Conservation (phyloP, 2,329 filamentous ascomycete species). For the Aaosphaeria arxii region DNA sequence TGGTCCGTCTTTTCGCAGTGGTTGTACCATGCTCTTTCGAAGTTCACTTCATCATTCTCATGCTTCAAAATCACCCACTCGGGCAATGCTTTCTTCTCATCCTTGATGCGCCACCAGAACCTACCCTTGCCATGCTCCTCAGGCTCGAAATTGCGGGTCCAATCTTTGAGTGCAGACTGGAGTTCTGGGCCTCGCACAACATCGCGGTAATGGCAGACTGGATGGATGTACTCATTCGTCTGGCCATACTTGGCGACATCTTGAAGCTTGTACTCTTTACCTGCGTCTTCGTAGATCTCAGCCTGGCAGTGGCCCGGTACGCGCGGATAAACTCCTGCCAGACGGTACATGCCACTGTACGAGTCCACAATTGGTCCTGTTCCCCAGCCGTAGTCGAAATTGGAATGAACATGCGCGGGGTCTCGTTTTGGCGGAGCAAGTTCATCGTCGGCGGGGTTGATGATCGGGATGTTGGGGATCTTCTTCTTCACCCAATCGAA, state of each 20-base stretch:
- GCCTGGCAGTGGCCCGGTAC: slow-evolving; percentile 45
- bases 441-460: slow-evolving; percentile 15
- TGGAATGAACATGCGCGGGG: slow-evolving; percentile 29
- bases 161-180: slow-evolving; percentile 19
- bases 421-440: slow-evolving; percentile 17
- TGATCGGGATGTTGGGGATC: slow-evolving; percentile 17
- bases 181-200: slow-evolving; percentile 21
- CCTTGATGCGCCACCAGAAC: slow-evolving; percentile 26
- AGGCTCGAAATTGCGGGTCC: slow-evolving; percentile 15
- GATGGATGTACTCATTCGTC: slow-evolving; percentile 52
- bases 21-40: slow-evolving; percentile 27
- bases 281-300: slow-evolving; percentile 22
- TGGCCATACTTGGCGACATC: slow-evolving; percentile 39
- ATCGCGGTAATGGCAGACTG: slow-evolving; percentile 30
- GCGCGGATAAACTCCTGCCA: slow-evolving; percentile 41
- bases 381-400: slow-evolving; percentile 47
- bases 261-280: slow-evolving; percentile 32
- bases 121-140: slow-evolving; percentile 12
- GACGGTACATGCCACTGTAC: slow-evolving; percentile 40
- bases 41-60: slow-evolving; percentile 12
- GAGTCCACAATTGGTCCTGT: slow-evolving; percentile 43
- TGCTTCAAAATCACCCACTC: slow-evolving; percentile 29
- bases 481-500: slow-evolving; percentile 11
- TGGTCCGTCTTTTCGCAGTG: slow-evolving; percentile 19
- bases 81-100: slow-evolving; percentile 14